Evolutionary conservation across 225 moss, liverwort and hornwort species (phyloP).

Genomic region (Marchantia polymorpha): DNA sequence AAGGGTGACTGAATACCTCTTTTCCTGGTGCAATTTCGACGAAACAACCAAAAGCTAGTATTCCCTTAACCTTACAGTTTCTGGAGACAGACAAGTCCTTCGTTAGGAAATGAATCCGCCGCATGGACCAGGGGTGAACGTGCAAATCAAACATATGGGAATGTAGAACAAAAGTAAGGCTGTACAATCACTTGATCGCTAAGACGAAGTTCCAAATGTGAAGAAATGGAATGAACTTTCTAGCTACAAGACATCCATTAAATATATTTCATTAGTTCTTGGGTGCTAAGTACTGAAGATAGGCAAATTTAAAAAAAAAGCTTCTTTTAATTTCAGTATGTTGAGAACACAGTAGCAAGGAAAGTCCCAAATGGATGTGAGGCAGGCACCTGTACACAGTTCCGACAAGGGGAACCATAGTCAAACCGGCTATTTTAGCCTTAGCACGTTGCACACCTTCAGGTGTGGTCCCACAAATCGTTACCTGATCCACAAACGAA

Average conservation of each 20-base stretch:
- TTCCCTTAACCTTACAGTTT: constrained; percentile 78
- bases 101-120: not conserved
- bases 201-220: too few relatives aligned
- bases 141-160: not conserved
- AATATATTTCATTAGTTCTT: not conserved
- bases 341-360: not conserved
- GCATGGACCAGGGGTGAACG: not conserved
- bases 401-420: constrained; percentile 74
- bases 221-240: not conserved
- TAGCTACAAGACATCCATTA: not conserved
- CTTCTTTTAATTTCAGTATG: too few relatives aligned
- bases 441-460: constrained; percentile 63
- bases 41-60: constrained; percentile 84
- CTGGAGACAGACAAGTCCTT: constrained; percentile 40
- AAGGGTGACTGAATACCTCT: constrained; percentile 50
- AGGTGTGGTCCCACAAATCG: constrained; percentile 64
- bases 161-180: not conserved
- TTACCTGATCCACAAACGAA: constrained; percentile 52
- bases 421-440: constrained; percentile 71
- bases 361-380: not conserved
- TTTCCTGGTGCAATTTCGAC: constrained; percentile 94
- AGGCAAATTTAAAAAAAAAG: not conserved
- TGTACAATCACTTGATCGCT: not conserved
- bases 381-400: constrained; percentile 67
- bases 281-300: not conserved